Evolutionary conservation across 805 yeast species (phyloP).

Genomic region (Ogataea haglerorum): DNA sequence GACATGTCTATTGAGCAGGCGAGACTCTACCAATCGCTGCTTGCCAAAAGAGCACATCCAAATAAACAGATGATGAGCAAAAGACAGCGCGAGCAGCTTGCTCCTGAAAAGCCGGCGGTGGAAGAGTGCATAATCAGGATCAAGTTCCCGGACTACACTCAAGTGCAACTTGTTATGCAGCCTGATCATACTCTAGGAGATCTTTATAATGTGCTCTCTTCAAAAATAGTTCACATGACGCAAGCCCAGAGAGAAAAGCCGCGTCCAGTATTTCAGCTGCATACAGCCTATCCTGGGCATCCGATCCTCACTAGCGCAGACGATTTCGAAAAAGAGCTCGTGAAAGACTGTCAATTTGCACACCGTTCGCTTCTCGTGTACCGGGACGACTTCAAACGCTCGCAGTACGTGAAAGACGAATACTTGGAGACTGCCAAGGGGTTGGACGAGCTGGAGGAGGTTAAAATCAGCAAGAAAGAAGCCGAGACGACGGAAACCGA

Average conservation of each 20-base stretch:
- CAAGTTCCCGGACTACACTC: conserved; percentile 55
- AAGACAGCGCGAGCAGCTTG: conserved; percentile 34
- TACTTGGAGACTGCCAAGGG: conserved; percentile 24
- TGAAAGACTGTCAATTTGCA: conserved; percentile 41
- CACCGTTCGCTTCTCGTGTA: conserved; percentile 29
- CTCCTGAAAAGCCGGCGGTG: conserved; percentile 26
- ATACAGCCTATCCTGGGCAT: conserved; percentile 47
- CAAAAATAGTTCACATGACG: conserved; percentile 31
- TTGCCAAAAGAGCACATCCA: conserved; percentile 40
- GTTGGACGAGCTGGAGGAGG: conserved; percentile 26
- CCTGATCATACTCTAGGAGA: conserved; percentile 38
- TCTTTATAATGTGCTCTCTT: conserved; percentile 21
- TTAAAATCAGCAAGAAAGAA: conserved; percentile 16
- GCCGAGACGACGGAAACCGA: background rate
- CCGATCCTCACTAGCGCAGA: conserved; percentile 23
- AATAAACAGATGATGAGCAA: conserved; percentile 25
- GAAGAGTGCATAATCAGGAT: conserved; percentile 44
- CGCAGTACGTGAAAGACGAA: conserved; percentile 24
- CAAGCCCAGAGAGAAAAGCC: conserved; percentile 22
- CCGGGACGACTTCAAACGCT: conserved; percentile 17
- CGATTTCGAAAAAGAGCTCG: conserved; percentile 31
- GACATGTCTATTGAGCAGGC: conserved; percentile 54
- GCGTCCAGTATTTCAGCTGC: conserved; percentile 31
- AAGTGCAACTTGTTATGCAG: conserved; percentile 47
- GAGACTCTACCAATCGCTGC: conserved; percentile 46